Evolutionary conservation across 805 yeast species (phyloP), one percentile per base, ranked within the genome.

Genomic region (Wickerhamomyces mucosus): DNA sequence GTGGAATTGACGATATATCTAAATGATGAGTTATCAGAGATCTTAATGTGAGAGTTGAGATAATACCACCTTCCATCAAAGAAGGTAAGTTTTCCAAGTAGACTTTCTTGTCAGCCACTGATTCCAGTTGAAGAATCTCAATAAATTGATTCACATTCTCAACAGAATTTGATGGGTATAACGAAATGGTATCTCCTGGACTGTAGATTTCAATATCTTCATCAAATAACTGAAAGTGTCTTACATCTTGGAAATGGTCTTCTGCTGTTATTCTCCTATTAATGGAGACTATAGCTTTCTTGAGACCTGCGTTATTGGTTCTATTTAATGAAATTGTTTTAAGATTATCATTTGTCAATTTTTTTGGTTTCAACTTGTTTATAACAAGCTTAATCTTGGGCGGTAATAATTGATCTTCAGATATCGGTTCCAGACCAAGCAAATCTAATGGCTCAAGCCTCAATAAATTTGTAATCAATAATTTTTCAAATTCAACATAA

Each of bases 171-270:
- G 68, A 56, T 0, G 98, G 95, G 47, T 78, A 84, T 14, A 92
- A 46, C 0, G 80, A 72, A 1, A 80, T 56, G 0, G 94, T 75
- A 48, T 92, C 97, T 5, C 97, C 97, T 1, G 96, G 88, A 3
- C 44, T 34, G 43, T 71, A 82, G 15, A 42, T 21, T 11, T 23
- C 16, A 11, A 21, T 10, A 11, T 21, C 24, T 10, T 23, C 11
- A 6, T 23, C 26, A 13, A 7, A 5, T 7, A 23, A 13, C 15
- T 11, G 7, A 11, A 86, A 53, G 33, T 69, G 73, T 23, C 96
- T 64, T 2, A 89, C 94, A 51, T 92, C 97, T 54, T 92, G 97
- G 57, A 84, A 85, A 58, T 92, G 97, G 31, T 72, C 77, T 0
- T 42, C 38, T 0, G 70, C 53, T 0, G 97, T 89, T 12, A 92